Evolutionary conservation across 2,329 filamentous ascomycete genomes (phyloP).

Genomic region (Alternaria sp.): DNA sequence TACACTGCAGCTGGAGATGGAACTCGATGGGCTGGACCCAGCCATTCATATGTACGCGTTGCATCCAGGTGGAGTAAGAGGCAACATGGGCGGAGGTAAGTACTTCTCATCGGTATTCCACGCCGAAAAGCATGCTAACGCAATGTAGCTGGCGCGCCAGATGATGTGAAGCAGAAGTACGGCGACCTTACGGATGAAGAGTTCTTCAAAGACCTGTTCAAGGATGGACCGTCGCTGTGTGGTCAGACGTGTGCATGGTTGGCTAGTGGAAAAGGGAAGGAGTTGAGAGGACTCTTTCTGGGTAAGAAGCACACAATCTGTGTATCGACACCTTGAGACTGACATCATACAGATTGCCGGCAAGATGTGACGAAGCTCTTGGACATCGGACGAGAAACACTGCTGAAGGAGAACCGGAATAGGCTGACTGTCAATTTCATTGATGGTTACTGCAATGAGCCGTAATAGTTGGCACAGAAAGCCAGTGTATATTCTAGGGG

Average conservation of each 20-base stretch:
- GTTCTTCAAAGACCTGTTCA: slow-evolving; percentile 35
- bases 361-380: slow-evolving; percentile 35
- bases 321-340: too few relatives aligned
- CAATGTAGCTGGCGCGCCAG: slow-evolving; percentile 19
- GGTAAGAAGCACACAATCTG: too few relatives aligned
- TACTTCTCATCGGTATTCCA: accelerated
- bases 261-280: slow-evolving; percentile 35
- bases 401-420: slow-evolving; percentile 37
- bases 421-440: slow-evolving; percentile 39
- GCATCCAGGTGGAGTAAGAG: slow-evolving; percentile 40
- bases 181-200: slow-evolving; percentile 34
- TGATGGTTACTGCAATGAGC: slow-evolving; percentile 40
- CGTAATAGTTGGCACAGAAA: slow-evolving; percentile 3
- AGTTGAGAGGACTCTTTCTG: slow-evolving; percentile 34
- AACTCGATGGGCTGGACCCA: slow-evolving; percentile 34
- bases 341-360: slow-evolving; percentile 28
- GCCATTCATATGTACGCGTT: slow-evolving; percentile 38
- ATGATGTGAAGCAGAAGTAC: slow-evolving; percentile 37
- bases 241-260: slow-evolving; percentile 41
- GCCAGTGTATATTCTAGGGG: background rate
- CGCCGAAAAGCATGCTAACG: slow-evolving; percentile 3
- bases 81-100: slow-evolving; percentile 35
- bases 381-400: slow-evolving; percentile 27
- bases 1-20: slow-evolving; percentile 40
- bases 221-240: slow-evolving; percentile 34